A percentile compares a stretch with the other conserved stretches of the same genome.
Evolutionary conservation across 2,329 filamentous ascomycete species (phyloP).

Genomic region (Aspergillus sp.): DNA sequence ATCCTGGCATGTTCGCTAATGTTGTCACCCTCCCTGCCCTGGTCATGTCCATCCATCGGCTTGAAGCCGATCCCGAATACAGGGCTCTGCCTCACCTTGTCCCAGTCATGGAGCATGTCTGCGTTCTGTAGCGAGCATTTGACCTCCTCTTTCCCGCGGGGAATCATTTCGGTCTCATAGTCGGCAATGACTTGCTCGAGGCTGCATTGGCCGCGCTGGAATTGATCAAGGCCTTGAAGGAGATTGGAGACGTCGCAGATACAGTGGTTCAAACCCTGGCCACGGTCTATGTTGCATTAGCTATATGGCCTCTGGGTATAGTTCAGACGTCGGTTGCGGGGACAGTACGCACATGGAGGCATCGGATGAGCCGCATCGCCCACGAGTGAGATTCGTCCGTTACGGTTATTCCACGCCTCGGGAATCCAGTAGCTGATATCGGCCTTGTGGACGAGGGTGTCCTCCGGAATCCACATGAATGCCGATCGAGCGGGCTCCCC

Average conservation of each 20-base stretch:
- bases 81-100: constrained; percentile 4
- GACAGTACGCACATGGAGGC: constrained; percentile 7
- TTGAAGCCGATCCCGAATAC: constrained; percentile 7
- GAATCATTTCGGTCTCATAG: constrained; percentile 8
- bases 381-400: constrained; percentile 5
- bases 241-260: constrained; percentile 7
- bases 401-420: constrained; percentile 9
- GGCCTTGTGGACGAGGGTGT: constrained; percentile 8
- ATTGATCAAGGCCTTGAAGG: not conserved
- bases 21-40: too few species aligned
- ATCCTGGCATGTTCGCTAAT: too few species aligned
- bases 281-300: constrained; percentile 1
- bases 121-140: constrained; percentile 8
- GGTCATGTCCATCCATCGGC: constrained; percentile 8
- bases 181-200: not conserved
- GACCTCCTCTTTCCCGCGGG: constrained; percentile 6
- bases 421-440: constrained; percentile 10
- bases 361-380: constrained; percentile 10
- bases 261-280: constrained; percentile 10
- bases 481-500: constrained; percentile 7
- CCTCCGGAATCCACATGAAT: constrained; percentile 6
- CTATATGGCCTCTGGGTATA: not conserved
- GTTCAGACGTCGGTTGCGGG: not conserved
- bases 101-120: constrained; percentile 10
- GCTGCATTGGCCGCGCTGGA: not conserved